phyloP scores from a whole-genome alignment of 257 asterid genomes.

The Ajuga chamaepitys region DNA sequence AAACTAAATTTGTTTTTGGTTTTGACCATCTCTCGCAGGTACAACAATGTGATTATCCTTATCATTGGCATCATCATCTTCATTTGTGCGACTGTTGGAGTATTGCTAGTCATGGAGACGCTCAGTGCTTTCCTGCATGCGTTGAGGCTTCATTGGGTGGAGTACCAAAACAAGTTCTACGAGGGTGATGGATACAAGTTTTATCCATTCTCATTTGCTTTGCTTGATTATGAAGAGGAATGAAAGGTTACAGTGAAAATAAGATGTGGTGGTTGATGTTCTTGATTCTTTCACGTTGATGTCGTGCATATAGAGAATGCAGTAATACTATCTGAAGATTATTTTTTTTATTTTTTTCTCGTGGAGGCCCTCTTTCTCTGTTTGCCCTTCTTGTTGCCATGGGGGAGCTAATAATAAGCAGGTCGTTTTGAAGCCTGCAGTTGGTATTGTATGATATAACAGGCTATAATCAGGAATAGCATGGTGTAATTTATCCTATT shows the following conservation, averaged over 20 bases:
- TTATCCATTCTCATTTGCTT: conserved; percentile 61
- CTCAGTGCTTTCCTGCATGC: conserved; percentile 98
- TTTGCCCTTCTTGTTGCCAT: conserved; percentile 12
- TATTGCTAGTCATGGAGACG: conserved; percentile 92
- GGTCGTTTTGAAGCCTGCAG: conserved; percentile 30
- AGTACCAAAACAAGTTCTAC: conserved; percentile 89
- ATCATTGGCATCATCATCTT: conserved; percentile 67
- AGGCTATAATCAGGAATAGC: neutral
- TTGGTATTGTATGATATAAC: conserved; percentile 13
- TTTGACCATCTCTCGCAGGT: conserved; percentile 45
- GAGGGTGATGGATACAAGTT: conserved; percentile 99
- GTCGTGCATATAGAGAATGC: conserved; percentile 28
- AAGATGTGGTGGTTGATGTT: conserved; percentile 20
- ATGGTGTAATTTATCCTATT: conserved; percentile 22
- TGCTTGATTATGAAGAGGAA: conserved; percentile 59
- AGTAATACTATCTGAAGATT: neutral
- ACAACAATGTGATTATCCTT: conserved; percentile 62
- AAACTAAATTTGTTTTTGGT: neutral
- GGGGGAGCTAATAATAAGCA: conserved; percentile 46
- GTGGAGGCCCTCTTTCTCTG: conserved; percentile 5
- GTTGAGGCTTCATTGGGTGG: conserved; percentile 96
- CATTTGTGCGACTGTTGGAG: conserved; percentile 85
- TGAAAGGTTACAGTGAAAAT: conserved; percentile 27
- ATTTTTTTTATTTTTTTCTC: neutral
- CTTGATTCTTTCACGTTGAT: conserved; percentile 16